These are phyloP conservation scores for Mortierella claussenii DNA, from an alignment of 192 early-diverging fungal species.

Conservation along the genomic window DNA sequence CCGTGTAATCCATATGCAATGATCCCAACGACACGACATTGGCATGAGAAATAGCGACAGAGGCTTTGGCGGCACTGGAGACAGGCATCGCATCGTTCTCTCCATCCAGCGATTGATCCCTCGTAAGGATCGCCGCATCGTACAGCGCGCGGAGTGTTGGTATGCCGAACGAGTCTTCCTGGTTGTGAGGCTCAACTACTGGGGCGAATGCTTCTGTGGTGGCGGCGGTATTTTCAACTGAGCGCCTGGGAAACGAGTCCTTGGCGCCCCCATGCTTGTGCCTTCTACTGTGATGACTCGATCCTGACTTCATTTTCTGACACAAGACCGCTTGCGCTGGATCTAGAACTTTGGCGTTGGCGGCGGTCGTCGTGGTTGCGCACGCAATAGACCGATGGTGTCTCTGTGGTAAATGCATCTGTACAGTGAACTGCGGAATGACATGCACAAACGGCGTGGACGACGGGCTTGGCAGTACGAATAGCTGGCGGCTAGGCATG, in stretches of 20 bases:
- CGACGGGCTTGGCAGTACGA: constrained; percentile 42
- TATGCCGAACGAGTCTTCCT: not conserved
- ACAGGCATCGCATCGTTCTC: not conserved
- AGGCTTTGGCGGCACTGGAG: too few relatives aligned
- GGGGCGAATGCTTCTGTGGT: too few relatives aligned
- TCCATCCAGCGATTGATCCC: constrained; percentile 13
- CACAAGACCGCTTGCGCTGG: constrained; percentile 29
- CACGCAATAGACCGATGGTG: not conserved
- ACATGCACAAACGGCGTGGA: constrained; percentile 46
- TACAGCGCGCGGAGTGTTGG: constrained; percentile 30
- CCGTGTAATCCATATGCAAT: constrained; percentile 26
- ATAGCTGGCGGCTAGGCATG: constrained; percentile 36
- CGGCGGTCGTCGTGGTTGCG: not conserved
- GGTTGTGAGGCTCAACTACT: too few relatives aligned
- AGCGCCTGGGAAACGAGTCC: too few relatives aligned
- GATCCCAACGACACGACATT: constrained; percentile 18
- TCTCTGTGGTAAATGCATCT: constrained; percentile 4
- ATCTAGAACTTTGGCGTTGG: constrained; percentile 12
- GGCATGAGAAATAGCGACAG: not conserved
- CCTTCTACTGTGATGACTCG: not conserved
- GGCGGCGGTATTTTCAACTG: too few relatives aligned
- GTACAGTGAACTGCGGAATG: constrained; percentile 29
- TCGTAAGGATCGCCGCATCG: constrained; percentile 7
- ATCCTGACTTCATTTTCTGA: constrained; percentile 9
- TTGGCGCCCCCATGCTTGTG: not conserved